Conservation (phyloP, 495 filamentous ascomycete species). For the Aspergillus hancockii region DNA sequence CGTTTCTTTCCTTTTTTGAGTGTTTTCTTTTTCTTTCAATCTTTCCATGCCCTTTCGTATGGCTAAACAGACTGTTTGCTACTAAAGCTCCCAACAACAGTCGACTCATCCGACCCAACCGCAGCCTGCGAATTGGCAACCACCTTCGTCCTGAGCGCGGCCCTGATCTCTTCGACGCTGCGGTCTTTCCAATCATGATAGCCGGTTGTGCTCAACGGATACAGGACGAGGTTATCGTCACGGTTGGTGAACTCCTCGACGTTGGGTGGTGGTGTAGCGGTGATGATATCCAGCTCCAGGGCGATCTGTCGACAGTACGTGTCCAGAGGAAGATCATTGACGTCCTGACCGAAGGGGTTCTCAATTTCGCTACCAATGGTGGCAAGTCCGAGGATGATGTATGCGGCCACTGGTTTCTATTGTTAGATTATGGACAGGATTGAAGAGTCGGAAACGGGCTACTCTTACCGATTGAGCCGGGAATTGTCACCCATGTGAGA, state of each 20-base stretch:
- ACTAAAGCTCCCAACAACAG: conserved; percentile 21
- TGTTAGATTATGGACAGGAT: conserved; percentile 3
- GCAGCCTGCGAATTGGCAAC: conserved; percentile 26
- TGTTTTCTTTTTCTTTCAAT: background rate
- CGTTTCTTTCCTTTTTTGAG: background rate
- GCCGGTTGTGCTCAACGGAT: conserved; percentile 60
- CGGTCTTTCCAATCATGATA: conserved; percentile 62
- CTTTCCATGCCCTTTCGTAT: background rate
- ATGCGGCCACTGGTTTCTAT: conserved; percentile 59
- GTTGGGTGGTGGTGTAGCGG: conserved; percentile 55
- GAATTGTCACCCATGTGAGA: conserved; percentile 78
- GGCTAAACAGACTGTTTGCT: conserved; percentile 33
- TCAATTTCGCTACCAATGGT: conserved; percentile 86
- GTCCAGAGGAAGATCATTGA: conserved; percentile 83
- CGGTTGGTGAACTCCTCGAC: conserved; percentile 58
- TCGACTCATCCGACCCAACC: conserved; percentile 29
- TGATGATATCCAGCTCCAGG: conserved; percentile 73
- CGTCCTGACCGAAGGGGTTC: conserved; percentile 84
- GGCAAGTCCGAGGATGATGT: conserved; percentile 88
- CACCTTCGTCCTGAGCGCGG: conserved; percentile 50
- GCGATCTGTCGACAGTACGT: conserved; percentile 72
- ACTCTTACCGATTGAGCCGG: conserved; percentile 66
- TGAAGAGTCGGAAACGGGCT: background rate
- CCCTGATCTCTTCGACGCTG: conserved; percentile 59
- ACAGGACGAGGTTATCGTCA: conserved; percentile 64